These are phyloP conservation scores for Penicillium sp. DNA, from an alignment of 2,329 filamentous ascomycete species.

Conservation along the genomic window DNA sequence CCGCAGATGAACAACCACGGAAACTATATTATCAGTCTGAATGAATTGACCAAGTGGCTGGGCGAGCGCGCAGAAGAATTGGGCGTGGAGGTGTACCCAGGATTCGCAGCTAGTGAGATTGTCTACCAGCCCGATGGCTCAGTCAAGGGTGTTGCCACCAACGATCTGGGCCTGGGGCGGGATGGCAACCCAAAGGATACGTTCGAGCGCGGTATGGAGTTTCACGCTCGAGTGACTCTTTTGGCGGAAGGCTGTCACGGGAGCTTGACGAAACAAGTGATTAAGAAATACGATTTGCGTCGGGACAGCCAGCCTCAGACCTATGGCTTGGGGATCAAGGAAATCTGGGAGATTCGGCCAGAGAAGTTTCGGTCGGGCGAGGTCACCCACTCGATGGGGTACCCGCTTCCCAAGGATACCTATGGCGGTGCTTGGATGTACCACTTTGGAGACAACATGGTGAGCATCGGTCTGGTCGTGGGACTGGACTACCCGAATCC, in stretches of 20 bases:
- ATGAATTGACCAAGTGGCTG: conserved; percentile 93
- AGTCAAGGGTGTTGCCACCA: conserved; percentile 91
- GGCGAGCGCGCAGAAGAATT: conserved; percentile 94
- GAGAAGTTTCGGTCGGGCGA: conserved; percentile 87
- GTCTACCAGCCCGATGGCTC: conserved; percentile 82
- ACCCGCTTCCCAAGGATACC: conserved; percentile 80
- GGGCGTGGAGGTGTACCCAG: conserved; percentile 93
- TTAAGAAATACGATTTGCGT: conserved; percentile 88
- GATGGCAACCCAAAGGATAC: conserved; percentile 81
- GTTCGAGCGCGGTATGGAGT: conserved; percentile 98
- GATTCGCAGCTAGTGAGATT: conserved; percentile 91
- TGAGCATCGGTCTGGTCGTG: conserved; percentile 85
- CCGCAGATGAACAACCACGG: conserved; percentile 98
- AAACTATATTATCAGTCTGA: conserved; percentile 95
- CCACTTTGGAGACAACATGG: conserved; percentile 96
- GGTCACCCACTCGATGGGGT: conserved; percentile 87
- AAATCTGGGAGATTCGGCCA: conserved; percentile 94
- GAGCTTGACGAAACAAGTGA: conserved; percentile 89
- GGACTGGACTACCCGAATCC: conserved; percentile 95
- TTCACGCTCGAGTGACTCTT: conserved; percentile 85
- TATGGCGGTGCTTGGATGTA: conserved; percentile 99
- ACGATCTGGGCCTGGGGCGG: conserved; percentile 81
- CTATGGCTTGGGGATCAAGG: conserved; percentile 90
- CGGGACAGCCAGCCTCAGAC: conserved; percentile 90
- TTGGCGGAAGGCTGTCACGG: conserved; percentile 96